phyloP scores from a whole-genome alignment of 1,284 basidiomycete species.

The Pascua sp. region DNA sequence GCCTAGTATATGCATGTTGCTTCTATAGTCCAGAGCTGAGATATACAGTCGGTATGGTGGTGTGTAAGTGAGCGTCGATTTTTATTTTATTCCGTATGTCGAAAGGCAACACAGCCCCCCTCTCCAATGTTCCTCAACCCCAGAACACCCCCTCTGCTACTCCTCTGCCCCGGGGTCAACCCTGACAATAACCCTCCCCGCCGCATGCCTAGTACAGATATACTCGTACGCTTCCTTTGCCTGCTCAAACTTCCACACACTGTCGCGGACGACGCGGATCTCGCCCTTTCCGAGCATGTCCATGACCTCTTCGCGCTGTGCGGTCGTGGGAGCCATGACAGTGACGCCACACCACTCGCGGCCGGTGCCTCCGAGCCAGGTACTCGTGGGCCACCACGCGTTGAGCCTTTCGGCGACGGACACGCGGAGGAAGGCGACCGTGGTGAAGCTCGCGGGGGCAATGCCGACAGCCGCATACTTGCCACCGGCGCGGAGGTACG shows the following conservation, averaged over 20 bases:
- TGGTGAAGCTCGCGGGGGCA: constrained; percentile 3
- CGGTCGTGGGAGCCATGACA: constrained; percentile 2
- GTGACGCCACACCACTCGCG: constrained; percentile 1
- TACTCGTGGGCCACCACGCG: constrained; percentile 10
- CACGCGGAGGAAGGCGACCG: constrained; percentile 9
- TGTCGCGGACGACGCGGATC: constrained; percentile 6
- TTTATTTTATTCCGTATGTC: no score
- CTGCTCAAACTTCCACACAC: constrained; percentile 57
- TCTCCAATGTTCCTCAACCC: no score
- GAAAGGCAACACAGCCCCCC: no score
- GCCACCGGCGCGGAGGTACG: constrained; percentile 4
- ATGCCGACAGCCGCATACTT: constrained; percentile 24
- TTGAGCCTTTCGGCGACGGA: constrained; percentile 6
- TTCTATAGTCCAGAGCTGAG: no score
- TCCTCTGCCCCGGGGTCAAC: no score
- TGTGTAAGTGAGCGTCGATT: no score
- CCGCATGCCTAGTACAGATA: constrained; percentile 57
- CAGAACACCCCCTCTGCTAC: no score
- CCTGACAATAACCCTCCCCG: constrained; percentile 58
- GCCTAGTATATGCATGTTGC: no score
- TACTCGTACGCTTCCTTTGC: constrained; percentile 60
- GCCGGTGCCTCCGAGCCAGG: constrained; percentile 6
- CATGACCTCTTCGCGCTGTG: constrained; percentile 8
- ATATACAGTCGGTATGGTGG: no score
- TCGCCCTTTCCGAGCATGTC: constrained; percentile 1